phyloP scores from a whole-genome alignment of 2,329 filamentous ascomycete genomes.

The Cladosporium sp. region DNA sequence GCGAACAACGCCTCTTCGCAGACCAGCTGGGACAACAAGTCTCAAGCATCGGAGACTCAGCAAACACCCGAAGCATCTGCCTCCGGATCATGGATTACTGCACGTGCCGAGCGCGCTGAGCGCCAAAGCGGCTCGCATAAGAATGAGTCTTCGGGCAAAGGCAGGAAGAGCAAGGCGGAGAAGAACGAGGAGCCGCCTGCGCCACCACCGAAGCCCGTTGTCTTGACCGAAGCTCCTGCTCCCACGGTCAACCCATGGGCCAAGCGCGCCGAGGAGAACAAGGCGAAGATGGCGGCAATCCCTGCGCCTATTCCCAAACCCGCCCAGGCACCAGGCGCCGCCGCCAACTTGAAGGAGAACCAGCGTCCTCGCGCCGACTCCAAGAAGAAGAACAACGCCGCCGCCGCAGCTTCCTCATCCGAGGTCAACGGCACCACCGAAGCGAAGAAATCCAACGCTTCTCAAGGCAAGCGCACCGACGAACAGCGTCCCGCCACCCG shows the following conservation, averaged over 20 bases:
- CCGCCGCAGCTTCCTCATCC: slow-evolving; percentile 15
- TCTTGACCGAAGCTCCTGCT: slow-evolving; percentile 74
- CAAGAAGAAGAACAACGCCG: slow-evolving; percentile 24
- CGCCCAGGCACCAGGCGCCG: slow-evolving; percentile 15
- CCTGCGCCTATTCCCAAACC: slow-evolving; percentile 10
- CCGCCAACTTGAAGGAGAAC: slow-evolving; percentile 24
- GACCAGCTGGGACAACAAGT: slow-evolving; percentile 63
- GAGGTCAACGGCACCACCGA: slow-evolving; percentile 14
- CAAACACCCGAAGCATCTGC: slow-evolving; percentile 2
- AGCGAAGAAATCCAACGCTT: slow-evolving; percentile 18
- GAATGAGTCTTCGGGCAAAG: slow-evolving; percentile 15
- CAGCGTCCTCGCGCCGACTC: slow-evolving; percentile 23
- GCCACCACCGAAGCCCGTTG: slow-evolving; percentile 45
- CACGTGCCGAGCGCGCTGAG: slow-evolving; percentile 33
- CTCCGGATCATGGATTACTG: slow-evolving; percentile 53
- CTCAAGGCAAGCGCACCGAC: slow-evolving; percentile 6
- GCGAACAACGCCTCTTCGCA: slow-evolving; percentile 60
- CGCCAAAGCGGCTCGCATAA: slow-evolving; percentile 24
- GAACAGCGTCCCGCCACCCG: slow-evolving; percentile 4
- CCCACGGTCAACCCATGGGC: slow-evolving; percentile 87
- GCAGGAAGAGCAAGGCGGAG: slow-evolving; percentile 21
- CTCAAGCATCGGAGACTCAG: slow-evolving; percentile 56
- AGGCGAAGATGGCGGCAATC: slow-evolving; percentile 46
- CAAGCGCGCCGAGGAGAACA: slow-evolving; percentile 65
- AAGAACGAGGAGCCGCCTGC: slow-evolving; percentile 22